These are phyloP conservation scores for Kazachstania sp. DNA, from an alignment of 1,139 yeast species.

Conservation along the genomic window DNA sequence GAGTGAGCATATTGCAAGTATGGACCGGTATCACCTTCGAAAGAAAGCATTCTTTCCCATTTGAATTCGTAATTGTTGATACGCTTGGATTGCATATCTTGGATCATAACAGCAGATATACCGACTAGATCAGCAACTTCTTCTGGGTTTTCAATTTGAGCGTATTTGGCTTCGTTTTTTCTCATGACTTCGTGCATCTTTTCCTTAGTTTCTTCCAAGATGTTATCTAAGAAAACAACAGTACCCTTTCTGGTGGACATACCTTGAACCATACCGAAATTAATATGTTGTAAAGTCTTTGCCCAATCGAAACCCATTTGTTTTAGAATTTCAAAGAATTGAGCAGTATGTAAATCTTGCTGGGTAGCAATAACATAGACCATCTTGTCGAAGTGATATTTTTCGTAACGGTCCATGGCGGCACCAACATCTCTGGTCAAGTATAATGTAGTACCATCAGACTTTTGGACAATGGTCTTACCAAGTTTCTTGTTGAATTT, in stretches of 20 bases:
- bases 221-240: conserved; percentile 91
- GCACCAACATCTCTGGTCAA: conserved; percentile 97
- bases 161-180: conserved; percentile 82
- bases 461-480: conserved; percentile 85
- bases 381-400: conserved; percentile 88
- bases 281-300: conserved; percentile 65
- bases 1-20: conserved; percentile 98
- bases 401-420: conserved; percentile 82
- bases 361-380: conserved; percentile 92
- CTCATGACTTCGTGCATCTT: conserved; percentile 97
- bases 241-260: conserved; percentile 99
- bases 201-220: conserved; percentile 87
- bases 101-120: conserved; percentile 96
- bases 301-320: conserved; percentile 93
- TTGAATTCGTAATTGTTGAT: conserved; percentile 92
- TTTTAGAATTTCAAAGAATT: conserved; percentile 88
- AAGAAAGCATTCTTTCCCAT: conserved; percentile 97
- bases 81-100: conserved; percentile 98
- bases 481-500: conserved; percentile 88
- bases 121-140: conserved; percentile 93
- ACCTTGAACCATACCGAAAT: conserved; percentile 97
- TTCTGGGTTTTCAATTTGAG: conserved; percentile 92
- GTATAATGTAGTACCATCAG: conserved; percentile 92
- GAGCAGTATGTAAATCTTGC: conserved; percentile 91
- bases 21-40: conserved; percentile 99